Base-by-base conservation (phyloP, 148 eudicot genomes). In the Rhododendron simsii region DNA sequence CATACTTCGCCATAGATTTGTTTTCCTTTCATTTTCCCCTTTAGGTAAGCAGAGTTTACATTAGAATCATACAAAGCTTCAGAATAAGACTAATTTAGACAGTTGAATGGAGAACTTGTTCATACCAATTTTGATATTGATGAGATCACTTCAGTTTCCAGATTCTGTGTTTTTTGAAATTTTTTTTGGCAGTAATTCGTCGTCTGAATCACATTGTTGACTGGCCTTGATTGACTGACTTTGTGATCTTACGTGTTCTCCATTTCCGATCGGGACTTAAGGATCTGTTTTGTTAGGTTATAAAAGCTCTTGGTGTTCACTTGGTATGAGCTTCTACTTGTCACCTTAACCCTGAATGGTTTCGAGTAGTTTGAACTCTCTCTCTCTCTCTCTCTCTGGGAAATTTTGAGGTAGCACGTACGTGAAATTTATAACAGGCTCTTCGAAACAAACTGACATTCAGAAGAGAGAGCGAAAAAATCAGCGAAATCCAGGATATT, bases 1-100 rank as follows among this genome's bases (percentile, higher is more conserved):
- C 81, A 78, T 78, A 78, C 81, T 30, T 71, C 76, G 21, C 81
- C 81, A 48, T 78, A 78, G 81, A 47, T 78, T n/a, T 11, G 16
- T 35, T 67, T 10, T 67, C 28, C 15, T 67, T 26, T 11, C 5
- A 11, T 67, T 26, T 26, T 67, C 65, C 41, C 18, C 23, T 35
- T 74, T 74, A 35, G 14, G 28, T 78, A 20, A 78, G 53, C 30
- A 23, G 81, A 41, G 81, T 78, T 45, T 45, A 78, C 81, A 5
- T n/a, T 78, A 47, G 59, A 78, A 26, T 77, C 30, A 48, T 15
- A 71, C 41, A 33, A n/a, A 48, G 55, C 28, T 47, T 47, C 35
- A 78, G 57, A 78, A 78, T 78, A 78, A 47, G 12, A 78, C 81
- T 48, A 41, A 47, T 47, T 78, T 78, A 12, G 30, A 47, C 35